Conservation (phyloP, 2,329 filamentous ascomycete genomes). For the Pyrenochaeta sp. region DNA sequence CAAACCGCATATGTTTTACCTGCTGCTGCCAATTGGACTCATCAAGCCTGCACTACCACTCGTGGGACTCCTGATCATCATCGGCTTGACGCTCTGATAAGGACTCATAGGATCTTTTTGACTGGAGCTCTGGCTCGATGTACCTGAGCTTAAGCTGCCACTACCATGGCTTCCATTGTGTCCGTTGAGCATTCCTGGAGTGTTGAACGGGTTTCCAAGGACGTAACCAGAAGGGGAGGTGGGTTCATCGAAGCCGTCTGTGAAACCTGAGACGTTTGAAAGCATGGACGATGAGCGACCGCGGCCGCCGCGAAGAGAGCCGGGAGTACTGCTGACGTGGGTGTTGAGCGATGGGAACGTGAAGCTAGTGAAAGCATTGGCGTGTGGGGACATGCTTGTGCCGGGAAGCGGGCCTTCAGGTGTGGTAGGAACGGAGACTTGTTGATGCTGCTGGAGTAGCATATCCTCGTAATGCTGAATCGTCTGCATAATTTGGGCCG, state of each 20-base stretch:
- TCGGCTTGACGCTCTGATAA: conserved; percentile 42
- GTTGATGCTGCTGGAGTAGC: conserved; percentile 50
- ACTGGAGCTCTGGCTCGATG: conserved; percentile 49
- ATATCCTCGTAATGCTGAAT: conserved; percentile 52
- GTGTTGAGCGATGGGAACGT: conserved; percentile 46
- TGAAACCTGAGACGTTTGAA: conserved; percentile 61
- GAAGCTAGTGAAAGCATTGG: conserved; percentile 47
- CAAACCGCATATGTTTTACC: conserved; percentile 25
- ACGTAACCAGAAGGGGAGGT: conserved; percentile 34
- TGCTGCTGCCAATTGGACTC: conserved; percentile 41
- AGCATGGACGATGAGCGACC: conserved; percentile 63
- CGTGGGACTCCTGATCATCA: conserved; percentile 45
- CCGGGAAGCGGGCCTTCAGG: conserved; percentile 68
- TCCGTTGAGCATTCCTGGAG: conserved; percentile 48
- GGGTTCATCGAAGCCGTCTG: conserved; percentile 54
- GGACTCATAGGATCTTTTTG: conserved; percentile 52
- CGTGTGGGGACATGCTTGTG: conserved; percentile 53
- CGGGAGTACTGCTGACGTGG: conserved; percentile 44
- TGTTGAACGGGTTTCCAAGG: conserved; percentile 49
- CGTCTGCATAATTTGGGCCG: conserved; percentile 46
- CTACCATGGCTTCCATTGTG: conserved; percentile 59
- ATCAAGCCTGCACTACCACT: conserved; percentile 40
- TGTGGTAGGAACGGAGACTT: conserved; percentile 58
- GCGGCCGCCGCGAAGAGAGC: conserved; percentile 49
- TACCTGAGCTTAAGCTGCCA: conserved; percentile 56